Percentiles rank a stretch among this genome's conserved stretches.
phyloP scores from a whole-genome alignment of 2,329 filamentous ascomycete genomes.

The Laburnicola sp. region DNA sequence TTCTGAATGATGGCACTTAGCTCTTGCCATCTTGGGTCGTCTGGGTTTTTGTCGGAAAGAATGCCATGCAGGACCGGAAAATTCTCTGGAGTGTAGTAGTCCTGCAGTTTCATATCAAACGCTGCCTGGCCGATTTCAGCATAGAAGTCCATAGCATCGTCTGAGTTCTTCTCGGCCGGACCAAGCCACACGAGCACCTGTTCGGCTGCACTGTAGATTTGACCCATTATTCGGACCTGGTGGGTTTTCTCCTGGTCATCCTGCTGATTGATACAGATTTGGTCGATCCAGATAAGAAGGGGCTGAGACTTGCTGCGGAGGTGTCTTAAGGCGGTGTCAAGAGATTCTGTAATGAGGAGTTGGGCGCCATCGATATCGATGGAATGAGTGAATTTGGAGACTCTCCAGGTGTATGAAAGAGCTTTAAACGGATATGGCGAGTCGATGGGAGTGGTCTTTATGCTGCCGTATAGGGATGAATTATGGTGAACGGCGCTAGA shows the following conservation, averaged over 20 bases:
- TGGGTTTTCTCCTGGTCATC: slow-evolving; percentile 16
- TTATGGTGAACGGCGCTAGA: too few relatives aligned
- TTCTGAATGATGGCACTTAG: too few relatives aligned
- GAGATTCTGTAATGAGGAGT: slow-evolving; percentile 15
- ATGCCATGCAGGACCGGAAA: too few relatives aligned
- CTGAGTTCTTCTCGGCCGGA: background rate
- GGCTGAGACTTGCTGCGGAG: slow-evolving; percentile 10
- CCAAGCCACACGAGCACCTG: slow-evolving; percentile 22
- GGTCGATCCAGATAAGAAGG: slow-evolving; percentile 22
- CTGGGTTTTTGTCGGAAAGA: too few relatives aligned
- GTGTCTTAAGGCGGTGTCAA: slow-evolving; percentile 18
- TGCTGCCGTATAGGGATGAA: too few relatives aligned
- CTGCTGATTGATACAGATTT: slow-evolving; percentile 26
- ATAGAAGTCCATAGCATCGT: background rate
- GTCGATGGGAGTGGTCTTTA: too few relatives aligned
- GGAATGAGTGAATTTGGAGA: background rate
- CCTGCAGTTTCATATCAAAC: too few relatives aligned
- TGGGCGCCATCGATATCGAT: slow-evolving; percentile 6
- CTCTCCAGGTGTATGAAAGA: slow-evolving; percentile 25
- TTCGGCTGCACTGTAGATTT: slow-evolving; percentile 14
- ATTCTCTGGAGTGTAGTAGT: too few relatives aligned
- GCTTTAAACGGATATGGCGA: background rate
- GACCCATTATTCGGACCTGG: slow-evolving; percentile 24
- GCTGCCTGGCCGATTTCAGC: background rate
- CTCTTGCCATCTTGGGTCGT: too few relatives aligned